Evolutionary conservation across 805 yeast species (phyloP).

Genomic region (Schwanniomyces occidentalis): DNA sequence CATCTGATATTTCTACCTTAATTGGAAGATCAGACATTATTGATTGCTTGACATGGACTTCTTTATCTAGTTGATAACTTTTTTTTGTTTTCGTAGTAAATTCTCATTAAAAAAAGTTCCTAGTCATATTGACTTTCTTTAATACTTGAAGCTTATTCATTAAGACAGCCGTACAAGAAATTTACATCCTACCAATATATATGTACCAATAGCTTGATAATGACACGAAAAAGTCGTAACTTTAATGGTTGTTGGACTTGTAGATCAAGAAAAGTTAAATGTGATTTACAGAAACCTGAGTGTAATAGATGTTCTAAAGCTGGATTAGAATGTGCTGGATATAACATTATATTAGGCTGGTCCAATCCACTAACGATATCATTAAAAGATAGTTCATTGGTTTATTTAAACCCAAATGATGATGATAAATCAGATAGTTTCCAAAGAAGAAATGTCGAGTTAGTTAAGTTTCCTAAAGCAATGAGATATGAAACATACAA

Average conservation of each 20-base stretch:
- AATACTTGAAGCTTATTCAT: too few species aligned
- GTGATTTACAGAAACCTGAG: slow-evolving; percentile 48
- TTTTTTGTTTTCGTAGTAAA: too few species aligned
- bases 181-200: too few species aligned
- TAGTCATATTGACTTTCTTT: too few species aligned
- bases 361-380: slow-evolving; percentile 39
- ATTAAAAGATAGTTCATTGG: slow-evolving; percentile 14
- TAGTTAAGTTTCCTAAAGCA: slow-evolving; percentile 38
- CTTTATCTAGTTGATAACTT: too few species aligned
- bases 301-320: slow-evolving; percentile 51
- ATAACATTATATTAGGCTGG: slow-evolving; percentile 50
- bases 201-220: slow-evolving; percentile 5
- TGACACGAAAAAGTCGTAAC: slow-evolving; percentile 29
- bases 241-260: slow-evolving; percentile 61
- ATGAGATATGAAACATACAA: slow-evolving; percentile 38
- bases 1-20: slow-evolving; percentile 17
- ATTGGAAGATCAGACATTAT: background rate
- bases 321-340: slow-evolving; percentile 48
- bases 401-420: slow-evolving; percentile 17
- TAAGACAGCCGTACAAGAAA: too few species aligned
- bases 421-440: slow-evolving; percentile 24
- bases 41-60: too few species aligned
- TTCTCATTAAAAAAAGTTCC: too few species aligned
- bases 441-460: slow-evolving; percentile 47
- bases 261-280: slow-evolving; percentile 51